A percentile compares a stretch with the other conserved stretches of the same genome.
Conservation (phyloP, 129 eudicot genomes). For the Flaveria linearis region DNA sequence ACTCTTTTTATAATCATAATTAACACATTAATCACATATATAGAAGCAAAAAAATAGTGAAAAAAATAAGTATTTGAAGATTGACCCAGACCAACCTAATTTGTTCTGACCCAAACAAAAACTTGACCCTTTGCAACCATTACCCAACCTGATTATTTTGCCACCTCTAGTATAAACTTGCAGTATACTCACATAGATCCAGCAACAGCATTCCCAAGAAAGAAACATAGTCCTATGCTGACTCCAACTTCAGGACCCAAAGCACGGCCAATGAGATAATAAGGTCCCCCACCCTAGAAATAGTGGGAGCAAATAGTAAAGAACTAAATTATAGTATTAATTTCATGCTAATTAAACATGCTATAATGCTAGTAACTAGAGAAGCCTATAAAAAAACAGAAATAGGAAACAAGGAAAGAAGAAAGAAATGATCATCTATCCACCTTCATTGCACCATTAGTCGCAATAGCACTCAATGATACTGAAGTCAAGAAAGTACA, state of each 20-base stretch:
- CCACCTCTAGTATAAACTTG: neutral
- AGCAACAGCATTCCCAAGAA: constrained; percentile 96
- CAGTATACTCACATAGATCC: constrained; percentile 87
- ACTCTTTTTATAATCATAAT: neutral
- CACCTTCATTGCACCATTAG: constrained; percentile 99
- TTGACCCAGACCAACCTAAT: neutral
- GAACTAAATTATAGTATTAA: constrained; percentile 1
- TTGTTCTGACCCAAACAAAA: neutral
- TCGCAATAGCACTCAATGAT: constrained; percentile 96
- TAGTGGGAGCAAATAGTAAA: constrained; percentile 26
- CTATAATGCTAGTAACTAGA: neutral
- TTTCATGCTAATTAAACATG: constrained; percentile 20
- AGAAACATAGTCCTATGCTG: constrained; percentile 98
- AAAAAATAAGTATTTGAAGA: neutral
- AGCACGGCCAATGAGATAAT: constrained; percentile 99
- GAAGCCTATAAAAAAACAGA: neutral
- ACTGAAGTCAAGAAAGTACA: constrained; percentile 95
- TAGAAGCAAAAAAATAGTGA: neutral
- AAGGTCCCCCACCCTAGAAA: constrained; percentile 94
- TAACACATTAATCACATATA: neutral
- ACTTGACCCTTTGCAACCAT: neutral
- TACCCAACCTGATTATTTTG: constrained; percentile 12
- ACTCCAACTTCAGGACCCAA: constrained; percentile 99
- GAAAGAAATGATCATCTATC: constrained; percentile 12
- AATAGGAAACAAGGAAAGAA: constrained; percentile 23